Conservation (phyloP, 1,284 basidiomycete species). For the Apiotrichum mycotoxinovorans region DNA sequence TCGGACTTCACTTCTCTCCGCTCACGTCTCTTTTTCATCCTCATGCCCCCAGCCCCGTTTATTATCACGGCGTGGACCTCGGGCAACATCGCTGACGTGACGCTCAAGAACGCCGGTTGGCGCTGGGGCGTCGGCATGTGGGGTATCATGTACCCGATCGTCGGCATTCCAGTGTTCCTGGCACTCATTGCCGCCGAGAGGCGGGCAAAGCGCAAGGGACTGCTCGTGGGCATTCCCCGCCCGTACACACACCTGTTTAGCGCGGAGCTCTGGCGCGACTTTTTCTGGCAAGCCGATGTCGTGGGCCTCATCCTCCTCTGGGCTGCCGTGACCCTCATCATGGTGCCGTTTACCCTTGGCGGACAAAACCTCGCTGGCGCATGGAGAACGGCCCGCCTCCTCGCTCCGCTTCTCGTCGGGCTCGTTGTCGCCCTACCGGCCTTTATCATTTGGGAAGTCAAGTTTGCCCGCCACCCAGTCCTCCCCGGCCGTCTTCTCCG, state of each 20-base stretch:
- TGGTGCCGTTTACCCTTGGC: slow-evolving; percentile 50
- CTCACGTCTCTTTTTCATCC: slow-evolving; percentile 50
- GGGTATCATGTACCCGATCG: slow-evolving; percentile 51
- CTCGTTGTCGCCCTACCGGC: slow-evolving; percentile 42
- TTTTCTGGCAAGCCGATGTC: slow-evolving; percentile 51
- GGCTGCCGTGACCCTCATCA: slow-evolving; percentile 43
- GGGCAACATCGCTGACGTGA: slow-evolving; percentile 25
- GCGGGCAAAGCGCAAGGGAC: slow-evolving; percentile 20
- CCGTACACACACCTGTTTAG: neutral
- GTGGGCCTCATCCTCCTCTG: slow-evolving; percentile 47
- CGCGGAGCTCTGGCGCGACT: slow-evolving; percentile 29
- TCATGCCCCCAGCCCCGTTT: slow-evolving; percentile 50
- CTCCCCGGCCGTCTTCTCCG: slow-evolving; percentile 48
- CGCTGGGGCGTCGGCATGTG: slow-evolving; percentile 51
- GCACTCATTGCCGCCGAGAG: slow-evolving; percentile 38
- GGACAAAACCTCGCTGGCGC: slow-evolving; percentile 36
- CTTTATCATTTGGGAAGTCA: slow-evolving; percentile 49
- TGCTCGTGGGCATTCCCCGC: slow-evolving; percentile 32
- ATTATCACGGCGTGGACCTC: slow-evolving; percentile 30
- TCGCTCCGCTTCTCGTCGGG: slow-evolving; percentile 50
- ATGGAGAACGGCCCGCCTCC: slow-evolving; percentile 46
- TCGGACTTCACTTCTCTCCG: slow-evolving; percentile 50
- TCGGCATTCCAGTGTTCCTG: slow-evolving; percentile 40
- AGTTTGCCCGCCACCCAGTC: slow-evolving; percentile 43
- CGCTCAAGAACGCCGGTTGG: slow-evolving; percentile 43